Evolutionary conservation across 139 green algal genomes (phyloP).

Genomic region (Pedinophyceae sp.): DNA sequence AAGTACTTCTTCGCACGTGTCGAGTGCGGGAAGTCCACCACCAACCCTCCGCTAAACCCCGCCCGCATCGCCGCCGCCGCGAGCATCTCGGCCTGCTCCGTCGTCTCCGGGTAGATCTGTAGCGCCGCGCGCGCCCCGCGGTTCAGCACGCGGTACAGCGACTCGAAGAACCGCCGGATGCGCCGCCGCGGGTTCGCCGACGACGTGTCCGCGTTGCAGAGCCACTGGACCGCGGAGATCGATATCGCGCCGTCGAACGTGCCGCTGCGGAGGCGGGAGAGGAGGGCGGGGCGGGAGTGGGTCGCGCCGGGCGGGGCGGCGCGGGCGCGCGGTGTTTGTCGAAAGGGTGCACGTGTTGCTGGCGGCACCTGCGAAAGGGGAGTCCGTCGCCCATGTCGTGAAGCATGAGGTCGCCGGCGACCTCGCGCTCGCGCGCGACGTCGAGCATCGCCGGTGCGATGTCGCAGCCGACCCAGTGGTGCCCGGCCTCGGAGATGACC

Average conservation of each 20-base stretch:
- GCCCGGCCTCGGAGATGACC: conserved; percentile 13
- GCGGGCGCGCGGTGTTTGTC: too few relatives aligned
- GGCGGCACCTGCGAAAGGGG: conserved; percentile 52
- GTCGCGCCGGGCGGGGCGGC: too few relatives aligned
- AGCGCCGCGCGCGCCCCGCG: conserved; percentile 67
- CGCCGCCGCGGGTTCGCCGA: conserved; percentile 55
- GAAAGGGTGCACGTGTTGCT: too few relatives aligned
- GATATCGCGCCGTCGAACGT: conserved; percentile 28
- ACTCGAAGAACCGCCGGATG: conserved; percentile 75
- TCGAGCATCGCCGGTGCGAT: conserved; percentile 70
- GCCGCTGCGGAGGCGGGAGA: background rate
- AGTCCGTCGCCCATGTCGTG: conserved; percentile 67
- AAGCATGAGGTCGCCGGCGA: conserved; percentile 61
- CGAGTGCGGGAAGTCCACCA: conserved; percentile 90
- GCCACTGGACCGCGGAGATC: conserved; percentile 74
- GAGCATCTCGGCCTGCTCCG: conserved; percentile 77
- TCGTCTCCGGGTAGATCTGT: conserved; percentile 78
- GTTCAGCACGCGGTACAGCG: conserved; percentile 61
- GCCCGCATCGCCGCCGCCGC: conserved; percentile 74
- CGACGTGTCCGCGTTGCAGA: conserved; percentile 84
- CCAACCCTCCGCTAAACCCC: conserved; percentile 84
- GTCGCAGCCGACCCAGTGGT: conserved; percentile 80
- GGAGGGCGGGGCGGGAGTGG: too few relatives aligned
- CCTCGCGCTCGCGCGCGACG: conserved; percentile 45
- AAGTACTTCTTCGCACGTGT: conserved; percentile 96